Evolutionary conservation across 2,329 filamentous ascomycete genomes (phyloP), one percentile per base, ranked within the genome.

Genomic region (Fusarium zealandicum): DNA sequence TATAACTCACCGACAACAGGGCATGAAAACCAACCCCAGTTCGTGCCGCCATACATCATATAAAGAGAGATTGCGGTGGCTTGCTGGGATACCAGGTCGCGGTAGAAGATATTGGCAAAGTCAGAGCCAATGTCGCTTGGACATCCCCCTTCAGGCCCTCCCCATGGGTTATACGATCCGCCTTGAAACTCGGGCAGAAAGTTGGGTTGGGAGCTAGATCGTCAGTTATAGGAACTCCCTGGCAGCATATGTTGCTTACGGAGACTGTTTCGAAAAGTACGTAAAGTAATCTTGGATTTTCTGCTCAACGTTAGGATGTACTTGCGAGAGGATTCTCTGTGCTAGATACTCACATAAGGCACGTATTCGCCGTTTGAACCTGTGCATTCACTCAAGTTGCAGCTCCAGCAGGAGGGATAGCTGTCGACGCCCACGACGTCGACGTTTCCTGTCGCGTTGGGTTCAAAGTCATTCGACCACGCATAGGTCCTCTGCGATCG

Each of bases 31-130:
- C 80, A 80, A 5, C 84, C 85, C 84, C 83, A 87, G 57, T 83
- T 86, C 0, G 85, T 88, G 3, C 85, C 85, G 4, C 85, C 85
- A 45, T 80, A 88, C 44, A 85, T 72, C 84, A 88, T 88, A 66
- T 88, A 88, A 2, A 88, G 69, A 25, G 79, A 85, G 48, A 87
- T 78, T 0, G 82, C 82, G 0, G 82, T 84, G 4, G 86, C 78
- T 1, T 82, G 76, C 61, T 88, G 81, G 20, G 78, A 82, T 20
- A 88, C 81, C 46, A 86, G 79, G 64, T 87, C 81, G 10, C 84
- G 77, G 67, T 88, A 88, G 71, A 85, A 88, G 4, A 88, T 68
- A 51, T 87, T 87, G 1, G 82, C 84, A 59, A 85, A 88, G 39
- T 85, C 81, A 0, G 80, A 76, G 2, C 82, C 82, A 14, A 82